phyloP scores from a whole-genome alignment of 306 rosid genomes.

The Gastrolobium bilobum region DNA sequence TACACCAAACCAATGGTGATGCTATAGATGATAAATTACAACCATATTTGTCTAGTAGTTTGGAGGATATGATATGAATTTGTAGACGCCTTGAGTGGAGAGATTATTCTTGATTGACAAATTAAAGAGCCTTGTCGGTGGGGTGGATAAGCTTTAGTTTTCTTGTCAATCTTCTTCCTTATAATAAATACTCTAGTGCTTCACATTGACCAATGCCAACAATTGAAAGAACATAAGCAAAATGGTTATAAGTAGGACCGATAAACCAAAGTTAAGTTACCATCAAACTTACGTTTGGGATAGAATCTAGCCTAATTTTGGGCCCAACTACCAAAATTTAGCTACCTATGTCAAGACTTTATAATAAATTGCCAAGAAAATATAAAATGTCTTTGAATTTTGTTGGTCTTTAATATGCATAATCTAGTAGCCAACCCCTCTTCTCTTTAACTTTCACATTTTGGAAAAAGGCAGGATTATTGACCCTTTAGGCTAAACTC shows the following conservation, averaged over 20 bases:
- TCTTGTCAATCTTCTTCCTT: no score
- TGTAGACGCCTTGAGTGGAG: no score
- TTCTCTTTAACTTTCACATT: no score
- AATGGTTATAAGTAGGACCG: background rate
- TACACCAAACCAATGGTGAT: slow-evolving; percentile 4
- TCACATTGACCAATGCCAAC: background rate
- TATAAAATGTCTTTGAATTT: background rate
- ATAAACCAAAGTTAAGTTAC: background rate
- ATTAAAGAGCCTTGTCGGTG: background rate
- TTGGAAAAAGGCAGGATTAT: no score
- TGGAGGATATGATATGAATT: background rate
- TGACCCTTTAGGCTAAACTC: no score
- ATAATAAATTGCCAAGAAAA: background rate
- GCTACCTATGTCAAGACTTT: background rate
- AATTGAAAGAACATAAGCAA: background rate
- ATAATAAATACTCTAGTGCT: no score
- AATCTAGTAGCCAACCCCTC: no score
- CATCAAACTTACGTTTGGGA: slow-evolving; percentile 9
- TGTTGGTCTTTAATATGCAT: background rate
- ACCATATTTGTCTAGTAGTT: background rate
- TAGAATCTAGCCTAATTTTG: slow-evolving; percentile 14
- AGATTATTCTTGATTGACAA: background rate
- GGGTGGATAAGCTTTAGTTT: no score
- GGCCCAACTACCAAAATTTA: slow-evolving; percentile 6
- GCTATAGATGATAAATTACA: background rate